These are phyloP conservation scores for Paxillus involutus DNA, from an alignment of 768 basidiomycete species.

Conservation along the genomic window DNA sequence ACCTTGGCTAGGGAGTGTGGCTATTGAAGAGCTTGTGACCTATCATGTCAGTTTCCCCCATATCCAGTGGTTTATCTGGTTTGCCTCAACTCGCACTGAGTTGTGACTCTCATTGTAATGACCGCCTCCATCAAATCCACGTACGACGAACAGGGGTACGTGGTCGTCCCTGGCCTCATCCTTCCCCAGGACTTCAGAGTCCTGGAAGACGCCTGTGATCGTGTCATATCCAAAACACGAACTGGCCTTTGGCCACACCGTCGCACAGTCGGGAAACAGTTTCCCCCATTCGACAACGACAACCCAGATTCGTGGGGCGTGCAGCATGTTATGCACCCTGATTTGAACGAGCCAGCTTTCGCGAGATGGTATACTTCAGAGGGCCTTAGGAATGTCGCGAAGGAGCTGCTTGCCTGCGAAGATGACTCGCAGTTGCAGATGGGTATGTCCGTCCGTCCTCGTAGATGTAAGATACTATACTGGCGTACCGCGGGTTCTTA, in stretches of 20 bases:
- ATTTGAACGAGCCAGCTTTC: slow-evolving; percentile 57
- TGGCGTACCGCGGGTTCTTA: neutral
- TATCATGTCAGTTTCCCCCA: too few relatives aligned
- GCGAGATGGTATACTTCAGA: slow-evolving; percentile 67
- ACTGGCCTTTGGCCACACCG: slow-evolving; percentile 62
- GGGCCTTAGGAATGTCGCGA: slow-evolving; percentile 42
- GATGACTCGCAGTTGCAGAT: slow-evolving; percentile 62
- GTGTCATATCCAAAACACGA: slow-evolving; percentile 53
- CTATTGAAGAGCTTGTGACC: neutral
- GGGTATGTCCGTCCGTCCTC: slow-evolving; percentile 49
- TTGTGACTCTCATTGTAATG: neutral
- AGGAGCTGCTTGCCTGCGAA: slow-evolving; percentile 53
- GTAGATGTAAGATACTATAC: too few relatives aligned
- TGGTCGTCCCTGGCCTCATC: slow-evolving; percentile 60
- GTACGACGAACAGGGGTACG: slow-evolving; percentile 67
- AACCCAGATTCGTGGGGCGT: slow-evolving; percentile 78
- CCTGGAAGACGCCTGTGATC: slow-evolving; percentile 51
- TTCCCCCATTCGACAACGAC: slow-evolving; percentile 64
- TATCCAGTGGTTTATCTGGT: neutral
- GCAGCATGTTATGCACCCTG: slow-evolving; percentile 82
- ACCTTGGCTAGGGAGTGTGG: neutral
- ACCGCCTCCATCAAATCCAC: slow-evolving; percentile 36
- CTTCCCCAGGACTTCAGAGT: slow-evolving; percentile 34
- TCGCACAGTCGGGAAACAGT: slow-evolving; percentile 75
- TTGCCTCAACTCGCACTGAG: neutral